Conservation (phyloP, 2,329 filamentous ascomycete species). For the Aspergillus sp. region DNA sequence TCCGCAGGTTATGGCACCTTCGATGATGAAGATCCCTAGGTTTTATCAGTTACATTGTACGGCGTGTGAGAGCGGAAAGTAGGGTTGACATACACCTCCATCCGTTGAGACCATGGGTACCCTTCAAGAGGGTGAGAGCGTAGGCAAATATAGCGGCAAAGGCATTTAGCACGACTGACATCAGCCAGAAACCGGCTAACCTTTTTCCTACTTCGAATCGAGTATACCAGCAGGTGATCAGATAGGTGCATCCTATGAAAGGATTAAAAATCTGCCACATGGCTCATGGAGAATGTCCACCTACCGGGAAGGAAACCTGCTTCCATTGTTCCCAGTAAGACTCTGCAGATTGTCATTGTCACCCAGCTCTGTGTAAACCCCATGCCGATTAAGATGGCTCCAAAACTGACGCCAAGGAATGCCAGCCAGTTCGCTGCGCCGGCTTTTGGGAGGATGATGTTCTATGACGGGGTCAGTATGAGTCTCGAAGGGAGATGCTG, state of each 20-base stretch:
- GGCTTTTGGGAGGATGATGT: slow-evolving; percentile 24
- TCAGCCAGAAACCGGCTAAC: slow-evolving; percentile 20
- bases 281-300: neutral
- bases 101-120: slow-evolving; percentile 28
- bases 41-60: neutral
- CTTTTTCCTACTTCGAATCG: slow-evolving; percentile 35
- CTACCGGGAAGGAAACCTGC: slow-evolving; percentile 28
- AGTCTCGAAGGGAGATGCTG: neutral
- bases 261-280: too few relatives aligned
- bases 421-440: slow-evolving; percentile 26
- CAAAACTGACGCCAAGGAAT: slow-evolving; percentile 24
- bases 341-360: slow-evolving; percentile 29
- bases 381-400: slow-evolving; percentile 27
- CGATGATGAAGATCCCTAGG: slow-evolving; percentile 24
- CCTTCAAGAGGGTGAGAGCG: slow-evolving; percentile 29
- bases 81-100: slow-evolving; percentile 17
- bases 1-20: slow-evolving; percentile 28
- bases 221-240: slow-evolving; percentile 37
- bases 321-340: slow-evolving; percentile 26
- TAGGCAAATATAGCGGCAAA: slow-evolving; percentile 38
- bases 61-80: neutral
- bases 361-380: slow-evolving; percentile 30
- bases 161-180: slow-evolving; percentile 20
- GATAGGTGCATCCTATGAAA: slow-evolving; percentile 29
- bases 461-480: slow-evolving; percentile 10